Evolutionary conservation across 192 early-diverging fungal species (phyloP).

Genomic region (Backusella parvicylindrica): DNA sequence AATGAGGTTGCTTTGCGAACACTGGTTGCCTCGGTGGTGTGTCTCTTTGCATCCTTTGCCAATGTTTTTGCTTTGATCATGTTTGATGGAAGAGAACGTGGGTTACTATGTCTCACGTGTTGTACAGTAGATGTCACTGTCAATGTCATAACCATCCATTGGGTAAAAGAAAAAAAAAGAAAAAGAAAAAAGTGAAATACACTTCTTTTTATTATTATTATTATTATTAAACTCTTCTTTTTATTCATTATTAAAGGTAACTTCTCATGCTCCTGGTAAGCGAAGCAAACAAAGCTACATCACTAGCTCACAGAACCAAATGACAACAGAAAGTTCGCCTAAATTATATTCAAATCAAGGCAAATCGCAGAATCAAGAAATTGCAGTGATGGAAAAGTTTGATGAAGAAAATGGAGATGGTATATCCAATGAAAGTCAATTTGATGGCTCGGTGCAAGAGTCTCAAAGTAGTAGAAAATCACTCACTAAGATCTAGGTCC

Average conservation of each 20-base stretch:
- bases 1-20: constrained; percentile 42
- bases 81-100: constrained; percentile 41
- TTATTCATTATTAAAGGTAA: not conserved
- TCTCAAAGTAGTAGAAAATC: not conserved
- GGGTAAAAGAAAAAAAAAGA: constrained; percentile 13
- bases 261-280: not conserved
- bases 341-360: not conserved
- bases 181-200: too few species aligned
- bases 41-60: constrained; percentile 34
- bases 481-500: not conserved
- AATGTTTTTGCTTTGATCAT: constrained; percentile 41
- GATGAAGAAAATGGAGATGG: not conserved
- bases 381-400: not conserved
- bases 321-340: not conserved
- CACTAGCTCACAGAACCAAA: not conserved
- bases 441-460: not conserved
- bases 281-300: not conserved
- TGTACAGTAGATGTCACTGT: constrained; percentile 52
- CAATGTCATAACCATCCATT: constrained; percentile 31
- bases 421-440: not conserved
- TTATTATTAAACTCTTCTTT: not conserved
- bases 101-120: constrained; percentile 43
- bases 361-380: not conserved
- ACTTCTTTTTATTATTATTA: not conserved
- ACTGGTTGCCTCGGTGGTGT: constrained; percentile 40